Evolutionary conservation across 1,284 basidiomycete genomes (phyloP), one percentile per base, ranked within the genome.

Genomic region (Filobasidium uniguttulatum): DNA sequence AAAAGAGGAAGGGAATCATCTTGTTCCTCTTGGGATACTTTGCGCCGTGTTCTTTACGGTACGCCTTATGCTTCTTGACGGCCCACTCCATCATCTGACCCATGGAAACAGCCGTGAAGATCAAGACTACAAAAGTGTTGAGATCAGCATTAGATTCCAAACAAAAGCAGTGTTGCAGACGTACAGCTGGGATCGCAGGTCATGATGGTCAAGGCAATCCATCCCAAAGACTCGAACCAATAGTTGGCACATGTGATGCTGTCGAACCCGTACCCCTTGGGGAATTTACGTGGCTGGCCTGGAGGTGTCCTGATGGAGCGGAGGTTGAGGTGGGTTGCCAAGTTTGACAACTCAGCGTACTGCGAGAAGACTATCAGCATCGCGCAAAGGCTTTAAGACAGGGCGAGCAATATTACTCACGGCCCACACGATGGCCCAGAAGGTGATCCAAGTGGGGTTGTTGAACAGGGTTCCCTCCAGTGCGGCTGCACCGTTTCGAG

Each of bases 171-270:
- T 1, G 25, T 17, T 5, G 17, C n/a, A 5, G 23, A 67, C 81
- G 55, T 64, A 90, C 88, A 78, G 44, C 79, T 80, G 59, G 79
- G 72, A 59, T 82, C 85, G 46, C 80, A 77, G 3, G 89, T 91
- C 77, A 98, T 80, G 31, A 75, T 73, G 23, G 78, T 77, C 48
- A 96, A 75, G 20, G 77, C 73, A 10, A 76, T 62, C 85, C 93
- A 94, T 0, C 75, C 81, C 33, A 94, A 56, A 26, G 74, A 75
- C 70, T 98, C 94, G 64, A 93, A 97, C 64, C 88, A 82, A 71
- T 99, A 98, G 69, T 98, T 97, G 28, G 94, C 89, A 72, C 80
- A 87, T 5, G 85, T 84, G 34, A 94, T 79, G 34, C 80, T 70
- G 52, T 80, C 75, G 70, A 97, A 99, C 2, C 87, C 87, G 43